Conservation (phyloP, 1,284 basidiomycete genomes). For the Volvariella surrecta region DNA sequence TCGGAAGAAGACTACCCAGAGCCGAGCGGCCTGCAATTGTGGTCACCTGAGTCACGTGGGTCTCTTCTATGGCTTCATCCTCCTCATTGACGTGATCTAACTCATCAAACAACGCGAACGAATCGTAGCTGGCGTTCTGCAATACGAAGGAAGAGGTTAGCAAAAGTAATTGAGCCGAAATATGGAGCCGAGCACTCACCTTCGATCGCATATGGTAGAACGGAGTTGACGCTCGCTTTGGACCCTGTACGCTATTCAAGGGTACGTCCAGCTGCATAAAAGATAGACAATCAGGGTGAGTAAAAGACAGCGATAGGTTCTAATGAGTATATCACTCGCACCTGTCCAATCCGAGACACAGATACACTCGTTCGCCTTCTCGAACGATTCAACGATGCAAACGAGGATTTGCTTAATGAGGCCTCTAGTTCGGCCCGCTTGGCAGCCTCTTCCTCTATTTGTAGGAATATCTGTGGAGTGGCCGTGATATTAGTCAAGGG, state of each 20-base stretch:
- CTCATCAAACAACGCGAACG: slow-evolving; percentile 37
- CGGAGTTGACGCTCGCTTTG: slow-evolving; percentile 31
- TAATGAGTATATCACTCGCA: slow-evolving; percentile 16
- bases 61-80: slow-evolving; percentile 21
- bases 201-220: slow-evolving; percentile 44
- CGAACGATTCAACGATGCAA: slow-evolving; percentile 9
- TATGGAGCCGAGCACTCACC: slow-evolving; percentile 20
- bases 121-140: slow-evolving; percentile 41
- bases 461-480: slow-evolving; percentile 38
- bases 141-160: slow-evolving; percentile 7
- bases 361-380: slow-evolving; percentile 29
- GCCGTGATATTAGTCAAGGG: not conserved
- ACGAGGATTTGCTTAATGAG: slow-evolving; percentile 9
- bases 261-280: slow-evolving; percentile 3
- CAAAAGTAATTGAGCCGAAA: slow-evolving; percentile 4
- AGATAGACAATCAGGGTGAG: not conserved
- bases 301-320: slow-evolving; percentile 2
- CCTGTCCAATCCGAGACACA: slow-evolving; percentile 48
- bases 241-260: slow-evolving; percentile 15
- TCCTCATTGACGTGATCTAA: slow-evolving; percentile 17
- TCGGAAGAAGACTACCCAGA: slow-evolving; percentile 40
- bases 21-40: slow-evolving; percentile 42
- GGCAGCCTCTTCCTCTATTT: slow-evolving; percentile 45
- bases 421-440: slow-evolving; percentile 27
- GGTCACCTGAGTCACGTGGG: slow-evolving; percentile 48